Conservation (phyloP, 371 early-diverging fungal species). For the Mortierella sp. region DNA sequence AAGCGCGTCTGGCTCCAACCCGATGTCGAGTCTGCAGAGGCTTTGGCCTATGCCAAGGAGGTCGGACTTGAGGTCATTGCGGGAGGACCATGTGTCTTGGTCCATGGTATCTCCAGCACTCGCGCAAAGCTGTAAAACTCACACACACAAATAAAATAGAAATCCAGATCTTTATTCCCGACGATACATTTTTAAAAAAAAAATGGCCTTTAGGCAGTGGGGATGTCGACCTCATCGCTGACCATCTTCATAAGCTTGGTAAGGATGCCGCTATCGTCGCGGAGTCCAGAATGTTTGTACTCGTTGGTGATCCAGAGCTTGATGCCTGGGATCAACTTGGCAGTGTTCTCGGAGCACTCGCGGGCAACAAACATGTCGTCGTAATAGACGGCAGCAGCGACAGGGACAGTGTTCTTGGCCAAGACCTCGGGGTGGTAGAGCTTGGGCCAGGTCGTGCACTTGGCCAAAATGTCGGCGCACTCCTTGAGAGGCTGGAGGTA, state of each 20-base stretch:
- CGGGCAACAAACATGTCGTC: constrained; percentile 80
- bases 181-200: neutral
- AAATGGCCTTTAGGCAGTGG: constrained; percentile 19
- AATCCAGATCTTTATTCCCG: neutral
- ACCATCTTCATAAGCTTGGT: constrained; percentile 71
- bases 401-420: constrained; percentile 67
- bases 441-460: constrained; percentile 67
- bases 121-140: constrained; percentile 34
- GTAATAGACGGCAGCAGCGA: constrained; percentile 80
- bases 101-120: constrained; percentile 61
- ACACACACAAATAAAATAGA: neutral
- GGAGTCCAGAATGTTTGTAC: constrained; percentile 78
- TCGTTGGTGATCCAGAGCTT: constrained; percentile 82
- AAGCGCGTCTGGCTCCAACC: constrained; percentile 87
- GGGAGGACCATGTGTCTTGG: constrained; percentile 84
- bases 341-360: constrained; percentile 73
- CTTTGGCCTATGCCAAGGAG: constrained; percentile 65
- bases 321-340: constrained; percentile 69
- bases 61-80: constrained; percentile 70
- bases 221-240: constrained; percentile 64
- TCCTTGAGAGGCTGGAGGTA: constrained; percentile 72
- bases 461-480: constrained; percentile 74
- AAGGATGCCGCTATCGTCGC: constrained; percentile 69
- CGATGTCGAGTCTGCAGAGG: constrained; percentile 74
- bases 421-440: constrained; percentile 71